Percentiles rank a stretch among this genome's conserved stretches.
These are phyloP conservation scores for Oryza rufipogon DNA, from an alignment of 176 grass and related monocot species.

Conservation along the genomic window DNA sequence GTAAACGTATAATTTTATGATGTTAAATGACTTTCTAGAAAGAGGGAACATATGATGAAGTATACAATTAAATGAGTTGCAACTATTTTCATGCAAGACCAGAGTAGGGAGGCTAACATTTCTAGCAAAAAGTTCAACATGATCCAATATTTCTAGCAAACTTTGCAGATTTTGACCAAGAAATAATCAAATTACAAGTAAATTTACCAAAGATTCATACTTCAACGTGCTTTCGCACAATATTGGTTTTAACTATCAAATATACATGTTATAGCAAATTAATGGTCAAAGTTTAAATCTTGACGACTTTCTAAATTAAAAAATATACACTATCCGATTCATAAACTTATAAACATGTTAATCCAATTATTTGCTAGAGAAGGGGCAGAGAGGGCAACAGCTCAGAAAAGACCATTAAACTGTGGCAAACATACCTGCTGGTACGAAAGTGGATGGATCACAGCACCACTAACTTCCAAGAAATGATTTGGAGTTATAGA, in stretches of 20 bases:
- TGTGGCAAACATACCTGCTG: conserved; percentile 66
- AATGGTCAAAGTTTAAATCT: too few relatives aligned
- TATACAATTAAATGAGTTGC: conserved; percentile 19
- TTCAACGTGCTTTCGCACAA: too few relatives aligned
- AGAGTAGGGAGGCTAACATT: conserved; percentile 20
- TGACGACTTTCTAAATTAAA: too few relatives aligned
- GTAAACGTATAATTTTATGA: not conserved
- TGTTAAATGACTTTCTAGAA: conserved; percentile 23
- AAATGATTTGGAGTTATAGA: conserved; percentile 98
- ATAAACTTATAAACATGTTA: not conserved
- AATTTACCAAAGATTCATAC: too few relatives aligned
- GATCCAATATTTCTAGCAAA: not conserved
- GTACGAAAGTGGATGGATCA: conserved; percentile 95
- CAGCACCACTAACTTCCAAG: conserved; percentile 94
- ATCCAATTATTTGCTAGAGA: not conserved
- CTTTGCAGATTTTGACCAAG: not conserved
- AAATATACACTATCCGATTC: too few relatives aligned
- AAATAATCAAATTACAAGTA: too few relatives aligned
- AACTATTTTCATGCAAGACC: not conserved
- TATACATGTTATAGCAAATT: too few relatives aligned
- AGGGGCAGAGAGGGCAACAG: not conserved
- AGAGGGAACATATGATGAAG: conserved; percentile 14
- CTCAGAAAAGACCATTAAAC: conserved; percentile 27
- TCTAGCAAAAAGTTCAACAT: not conserved
- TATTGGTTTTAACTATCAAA: too few relatives aligned